Evolutionary conservation across 495 filamentous ascomycete species (phyloP).

Genomic region (Lophiostoma macrostomum): DNA sequence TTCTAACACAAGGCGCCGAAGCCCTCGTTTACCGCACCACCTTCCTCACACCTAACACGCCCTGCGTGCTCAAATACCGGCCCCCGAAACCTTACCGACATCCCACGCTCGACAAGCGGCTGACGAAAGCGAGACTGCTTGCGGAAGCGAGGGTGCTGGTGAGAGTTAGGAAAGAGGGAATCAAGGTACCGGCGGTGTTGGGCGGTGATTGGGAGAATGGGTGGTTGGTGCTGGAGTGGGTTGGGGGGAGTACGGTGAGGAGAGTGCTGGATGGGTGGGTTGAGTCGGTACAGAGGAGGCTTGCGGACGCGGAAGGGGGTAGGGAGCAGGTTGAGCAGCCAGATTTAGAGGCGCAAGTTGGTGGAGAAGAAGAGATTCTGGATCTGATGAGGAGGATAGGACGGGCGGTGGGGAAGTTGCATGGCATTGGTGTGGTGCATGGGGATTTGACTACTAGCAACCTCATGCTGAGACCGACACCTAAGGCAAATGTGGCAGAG

Average conservation of each 20-base stretch:
- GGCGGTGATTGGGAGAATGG: constrained; percentile 69
- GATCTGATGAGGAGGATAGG: constrained; percentile 72
- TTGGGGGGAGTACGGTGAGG: constrained; percentile 68
- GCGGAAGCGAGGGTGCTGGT: constrained; percentile 82
- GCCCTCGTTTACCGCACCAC: constrained; percentile 85
- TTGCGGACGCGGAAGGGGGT: constrained; percentile 34
- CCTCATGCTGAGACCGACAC: constrained; percentile 83
- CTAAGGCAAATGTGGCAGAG: too few species aligned
- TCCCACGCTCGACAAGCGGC: constrained; percentile 78
- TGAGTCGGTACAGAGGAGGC: constrained; percentile 35
- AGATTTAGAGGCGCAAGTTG: constrained; percentile 17
- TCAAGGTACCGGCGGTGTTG: constrained; percentile 73
- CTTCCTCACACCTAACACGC: constrained; percentile 65
- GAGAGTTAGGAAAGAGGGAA: constrained; percentile 70
- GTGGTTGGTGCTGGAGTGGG: constrained; percentile 90
- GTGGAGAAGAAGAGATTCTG: constrained; percentile 43
- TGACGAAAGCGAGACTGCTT: constrained; percentile 81
- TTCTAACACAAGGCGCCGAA: constrained; percentile 92
- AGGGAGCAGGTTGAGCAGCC: constrained; percentile 3
- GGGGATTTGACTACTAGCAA: constrained; percentile 98
- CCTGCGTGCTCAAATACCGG: constrained; percentile 87
- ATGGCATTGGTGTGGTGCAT: constrained; percentile 80
- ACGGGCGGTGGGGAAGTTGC: constrained; percentile 69
- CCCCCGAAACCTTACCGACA: constrained; percentile 92
- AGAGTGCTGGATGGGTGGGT: constrained; percentile 66